Base-by-base conservation (phyloP, 352 stramenopile genomes). In the Aphanomyces astaci region DNA sequence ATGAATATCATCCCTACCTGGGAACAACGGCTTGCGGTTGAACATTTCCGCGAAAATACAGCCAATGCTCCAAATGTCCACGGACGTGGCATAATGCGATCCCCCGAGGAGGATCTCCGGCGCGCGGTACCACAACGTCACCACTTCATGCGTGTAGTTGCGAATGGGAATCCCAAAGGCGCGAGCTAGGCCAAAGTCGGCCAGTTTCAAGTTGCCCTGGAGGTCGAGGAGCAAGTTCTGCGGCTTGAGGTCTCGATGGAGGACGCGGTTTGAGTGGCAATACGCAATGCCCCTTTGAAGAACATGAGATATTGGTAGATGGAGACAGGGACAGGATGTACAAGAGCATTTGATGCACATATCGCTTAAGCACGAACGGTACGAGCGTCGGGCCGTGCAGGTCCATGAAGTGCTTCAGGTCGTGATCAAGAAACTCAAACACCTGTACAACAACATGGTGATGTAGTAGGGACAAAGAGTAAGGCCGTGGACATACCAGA, bases 201-300 rank as follows among this genome's bases (percentile, higher is more conserved):
- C 90, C 0, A 98, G 74, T 74, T 97, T 97, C 43, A 98, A 79
- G 76, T 87, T 87, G 5, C 88, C 83, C 63, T 95, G 81, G 52
- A 82, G 71, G 64, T 96, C 86, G 60, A 98, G 87, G 30, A 97
- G 84, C 64, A 97, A 72, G 77, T 99, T 99, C 74, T 99, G 95
- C 22, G 96, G 95, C 80, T 99, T 99, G 71, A 99, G 82, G 74
- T 99, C 96, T 36, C 96, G 88, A 77, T 99, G 96, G 36, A 99
- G 78, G 63, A 99, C 95, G 45, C 96, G 87, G 73, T 98, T 95
- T 36, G 87, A 86, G 79, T 99, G 96, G 78, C 96, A 98, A 72
- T 94, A 98, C 53, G 90, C 89, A 24, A 98, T 85, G 22, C 86
- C 86, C 0, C 64, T 64, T 32, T 17, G 3, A 33, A 5, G 9